A percentile compares a stretch with the other conserved stretches of the same genome.
Evolutionary conservation across 1,284 basidiomycete genomes (phyloP).

Genomic region (Ceratobasidium sp.): DNA sequence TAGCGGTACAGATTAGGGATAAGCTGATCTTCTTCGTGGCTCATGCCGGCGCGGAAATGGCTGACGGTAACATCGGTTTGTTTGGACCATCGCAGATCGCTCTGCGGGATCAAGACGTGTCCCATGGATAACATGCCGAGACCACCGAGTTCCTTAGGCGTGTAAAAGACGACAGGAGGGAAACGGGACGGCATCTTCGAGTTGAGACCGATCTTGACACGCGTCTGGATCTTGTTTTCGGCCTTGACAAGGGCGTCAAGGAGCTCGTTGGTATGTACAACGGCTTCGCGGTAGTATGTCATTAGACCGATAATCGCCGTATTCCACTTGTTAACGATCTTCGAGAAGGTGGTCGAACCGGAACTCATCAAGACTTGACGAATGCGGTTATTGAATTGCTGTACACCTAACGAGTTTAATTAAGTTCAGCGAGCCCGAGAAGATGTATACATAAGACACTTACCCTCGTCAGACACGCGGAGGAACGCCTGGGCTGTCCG

Average conservation of each 20-base stretch:
- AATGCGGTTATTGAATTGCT: slow-evolving; percentile 96
- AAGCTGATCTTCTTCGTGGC: slow-evolving; percentile 92
- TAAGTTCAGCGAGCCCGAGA: slow-evolving; percentile 43
- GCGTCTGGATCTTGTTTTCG: slow-evolving; percentile 98
- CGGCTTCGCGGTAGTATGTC: slow-evolving; percentile 99
- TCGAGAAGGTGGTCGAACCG: slow-evolving; percentile 98
- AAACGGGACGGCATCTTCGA: slow-evolving; percentile 99
- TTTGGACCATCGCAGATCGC: slow-evolving; percentile 97
- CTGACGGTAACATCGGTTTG: slow-evolving; percentile 97
- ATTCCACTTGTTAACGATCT: slow-evolving; percentile 99
- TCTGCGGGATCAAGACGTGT: slow-evolving; percentile 97
- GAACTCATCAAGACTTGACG: slow-evolving; percentile 99
- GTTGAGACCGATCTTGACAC: slow-evolving; percentile 99
- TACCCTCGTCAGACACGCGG: slow-evolving; percentile 94
- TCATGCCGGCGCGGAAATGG: slow-evolving; percentile 98
- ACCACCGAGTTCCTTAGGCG: slow-evolving; percentile 95
- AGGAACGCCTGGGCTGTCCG: slow-evolving; percentile 97
- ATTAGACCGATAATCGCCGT: slow-evolving; percentile 93
- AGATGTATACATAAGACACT: slow-evolving; percentile 41
- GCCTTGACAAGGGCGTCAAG: slow-evolving; percentile 95
- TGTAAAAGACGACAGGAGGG: slow-evolving; percentile 97
- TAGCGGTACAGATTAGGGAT: slow-evolving; percentile 99
- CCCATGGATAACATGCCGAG: slow-evolving; percentile 99
- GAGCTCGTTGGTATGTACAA: slow-evolving; percentile 96
- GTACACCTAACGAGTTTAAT: slow-evolving; percentile 71